Base-by-base conservation (phyloP, 2,329 filamentous ascomycete species). In the Myotisia sp. region DNA sequence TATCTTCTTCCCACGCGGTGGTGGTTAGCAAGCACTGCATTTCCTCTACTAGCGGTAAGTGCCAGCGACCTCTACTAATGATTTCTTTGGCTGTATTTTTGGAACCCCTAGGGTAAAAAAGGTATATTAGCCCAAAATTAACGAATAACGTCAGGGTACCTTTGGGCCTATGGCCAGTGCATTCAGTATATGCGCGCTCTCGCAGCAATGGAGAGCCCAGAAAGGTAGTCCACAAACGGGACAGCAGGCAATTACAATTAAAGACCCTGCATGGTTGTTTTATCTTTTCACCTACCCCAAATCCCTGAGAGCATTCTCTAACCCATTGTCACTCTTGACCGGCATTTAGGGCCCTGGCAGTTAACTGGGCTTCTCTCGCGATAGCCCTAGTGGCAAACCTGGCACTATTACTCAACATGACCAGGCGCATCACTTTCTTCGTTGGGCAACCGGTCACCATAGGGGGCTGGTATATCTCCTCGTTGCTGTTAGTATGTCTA, bases 21-120 rank as follows among this genome's bases (percentile, higher is more conserved):
- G 69, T 76, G 71, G 71, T 68, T 74, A 46, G 69, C 70, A 2
- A 70, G 65, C 13, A 74, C 71, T 6, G 68, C 63, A 20, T 68
- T 66, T 44, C 71, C 71, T 9, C 54, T 75, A 3, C 55, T 73
- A 22, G 71, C 70, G 13, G 54, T 55, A 44, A 23, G 52, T 39
- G n/a, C 3, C 8, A 12, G 5, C 21, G n/a, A n/a, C n/a, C n/a
- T n/a, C n/a, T n/a, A n/a, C n/a, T 17, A 6, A 18, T 27, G 4
- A n/a, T 3, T 2, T n/a, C 21, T 30, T 6, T 30, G 16, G 29
- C 21, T 7, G 9, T n/a, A 12, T 4, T 10, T n/a, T 6, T 32
- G 5, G 19, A n/a, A 12, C 23, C n/a, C 26, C 7, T 8, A 13
- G 13, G 7, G 14, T 7, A 17, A 13, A n/a, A n/a, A n/a, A n/a